Conservation (phyloP, 805 yeast genomes). For the Ogataea nitratoaversa region DNA sequence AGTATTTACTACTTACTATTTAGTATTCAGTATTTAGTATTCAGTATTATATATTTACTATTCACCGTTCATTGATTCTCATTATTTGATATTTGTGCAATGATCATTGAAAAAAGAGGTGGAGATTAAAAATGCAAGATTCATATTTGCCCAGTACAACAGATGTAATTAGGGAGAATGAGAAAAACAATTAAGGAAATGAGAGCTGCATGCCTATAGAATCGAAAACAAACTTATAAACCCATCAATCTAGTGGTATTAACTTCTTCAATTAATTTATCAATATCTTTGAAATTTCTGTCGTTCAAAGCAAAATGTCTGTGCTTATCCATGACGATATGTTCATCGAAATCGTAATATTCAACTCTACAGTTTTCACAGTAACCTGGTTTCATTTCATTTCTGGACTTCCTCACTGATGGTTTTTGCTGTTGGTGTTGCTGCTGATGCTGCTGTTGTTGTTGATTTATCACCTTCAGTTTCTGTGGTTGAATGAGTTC, state of each 20-base stretch:
- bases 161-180: too few species aligned
- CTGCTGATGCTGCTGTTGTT: constrained; percentile 1
- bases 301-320: constrained; percentile 71
- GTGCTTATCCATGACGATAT: constrained; percentile 65
- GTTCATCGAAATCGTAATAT: constrained; percentile 77
- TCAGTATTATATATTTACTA: too few species aligned
- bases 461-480: not conserved
- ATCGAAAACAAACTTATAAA: constrained; percentile 4
- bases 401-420: constrained; percentile 15
- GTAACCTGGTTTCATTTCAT: constrained; percentile 56
- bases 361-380: constrained; percentile 91
- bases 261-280: constrained; percentile 55
- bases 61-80: too few species aligned
- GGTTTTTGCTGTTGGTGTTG: constrained; percentile 2
- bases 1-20: too few species aligned
- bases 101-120: too few species aligned
- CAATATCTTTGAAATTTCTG: constrained; percentile 72
- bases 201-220: too few species aligned
- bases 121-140: too few species aligned
- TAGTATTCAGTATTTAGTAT: too few species aligned
- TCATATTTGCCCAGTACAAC: too few species aligned
- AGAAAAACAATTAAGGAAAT: too few species aligned
- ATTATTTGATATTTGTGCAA: too few species aligned
- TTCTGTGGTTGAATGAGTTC: not conserved
- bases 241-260: constrained; percentile 22